Percentiles rank a stretch among this genome's conserved stretches.
Conservation (phyloP, 2,329 filamentous ascomycete species). For the Fusarium sublunatum region DNA sequence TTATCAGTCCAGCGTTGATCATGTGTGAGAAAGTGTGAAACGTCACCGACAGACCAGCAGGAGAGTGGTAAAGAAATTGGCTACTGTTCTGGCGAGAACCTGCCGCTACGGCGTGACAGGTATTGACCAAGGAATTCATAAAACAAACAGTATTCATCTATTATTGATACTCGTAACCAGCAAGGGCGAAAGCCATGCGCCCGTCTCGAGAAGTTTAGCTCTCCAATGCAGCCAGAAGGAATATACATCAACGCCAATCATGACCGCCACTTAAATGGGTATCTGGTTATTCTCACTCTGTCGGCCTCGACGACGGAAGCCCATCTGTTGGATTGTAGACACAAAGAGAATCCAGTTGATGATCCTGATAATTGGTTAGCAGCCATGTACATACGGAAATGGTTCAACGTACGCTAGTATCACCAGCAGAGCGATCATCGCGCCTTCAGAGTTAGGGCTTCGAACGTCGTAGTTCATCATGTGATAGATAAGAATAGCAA, state of each 20-base stretch:
- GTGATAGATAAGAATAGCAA: constrained; percentile 39
- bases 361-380: constrained; percentile 23
- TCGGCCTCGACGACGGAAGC: constrained; percentile 12
- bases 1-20: no score
- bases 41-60: no score
- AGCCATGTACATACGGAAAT: background rate
- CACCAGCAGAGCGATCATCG: constrained; percentile 41
- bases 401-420: constrained; percentile 38
- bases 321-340: constrained; percentile 34
- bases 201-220: no score
- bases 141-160: no score
- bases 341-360: constrained; percentile 37
- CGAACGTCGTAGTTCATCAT: constrained; percentile 30
- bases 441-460: constrained; percentile 29
- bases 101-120: no score
- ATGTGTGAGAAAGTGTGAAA: no score
- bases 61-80: no score
- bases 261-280: constrained; percentile 26
- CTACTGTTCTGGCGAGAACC: no score
- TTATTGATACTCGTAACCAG: no score
- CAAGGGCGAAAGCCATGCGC: no score
- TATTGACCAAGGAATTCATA: no score
- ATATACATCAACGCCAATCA: background rate
- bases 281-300: constrained; percentile 30
- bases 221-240: background rate